Percentiles rank a stretch among this genome's conserved stretches.
Evolutionary conservation across 2,329 filamentous ascomycete species (phyloP).

Genomic region (Lanzia echinophila): DNA sequence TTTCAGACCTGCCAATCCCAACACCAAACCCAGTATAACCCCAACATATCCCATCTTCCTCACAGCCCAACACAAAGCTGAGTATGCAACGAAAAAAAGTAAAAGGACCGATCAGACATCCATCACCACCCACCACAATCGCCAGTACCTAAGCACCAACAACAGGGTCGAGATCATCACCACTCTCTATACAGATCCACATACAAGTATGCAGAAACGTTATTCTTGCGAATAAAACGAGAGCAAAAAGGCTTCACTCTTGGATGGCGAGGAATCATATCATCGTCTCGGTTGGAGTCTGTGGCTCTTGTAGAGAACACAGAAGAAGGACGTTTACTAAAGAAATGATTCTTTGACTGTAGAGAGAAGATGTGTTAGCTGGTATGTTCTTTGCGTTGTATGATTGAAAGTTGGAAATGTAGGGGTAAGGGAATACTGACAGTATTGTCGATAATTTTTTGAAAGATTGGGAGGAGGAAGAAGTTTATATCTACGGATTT

Average conservation of each 20-base stretch:
- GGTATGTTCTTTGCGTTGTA: too few species aligned
- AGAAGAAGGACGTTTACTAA: slow-evolving; percentile 90
- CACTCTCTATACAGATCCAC: slow-evolving; percentile 68
- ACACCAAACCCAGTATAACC: neutral
- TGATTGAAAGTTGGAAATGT: neutral
- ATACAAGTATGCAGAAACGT: neutral
- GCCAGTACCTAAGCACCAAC: slow-evolving; percentile 67
- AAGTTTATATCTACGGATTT: neutral
- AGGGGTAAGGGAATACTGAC: neutral
- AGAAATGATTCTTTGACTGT: slow-evolving; percentile 52
- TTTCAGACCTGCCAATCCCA: neutral
- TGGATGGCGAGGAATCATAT: slow-evolving; percentile 78
- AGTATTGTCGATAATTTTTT: neutral
- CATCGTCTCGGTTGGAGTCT: slow-evolving; percentile 96
- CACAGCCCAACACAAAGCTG: neutral
- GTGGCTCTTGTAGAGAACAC: slow-evolving; percentile 88
- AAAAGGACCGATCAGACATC: slow-evolving; percentile 72
- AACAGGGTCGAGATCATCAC: slow-evolving; percentile 90
- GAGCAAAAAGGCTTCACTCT: slow-evolving; percentile 70
- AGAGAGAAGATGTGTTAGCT: too few species aligned
- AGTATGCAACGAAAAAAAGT: slow-evolving; percentile 46
- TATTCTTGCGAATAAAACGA: slow-evolving; percentile 41
- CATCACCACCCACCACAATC: slow-evolving; percentile 73
- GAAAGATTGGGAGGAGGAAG: neutral
- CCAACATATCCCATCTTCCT: neutral